These are phyloP conservation scores for Coix lacrymajobi DNA, from an alignment of 176 grass and related monocot genomes.

Conservation along the genomic window DNA sequence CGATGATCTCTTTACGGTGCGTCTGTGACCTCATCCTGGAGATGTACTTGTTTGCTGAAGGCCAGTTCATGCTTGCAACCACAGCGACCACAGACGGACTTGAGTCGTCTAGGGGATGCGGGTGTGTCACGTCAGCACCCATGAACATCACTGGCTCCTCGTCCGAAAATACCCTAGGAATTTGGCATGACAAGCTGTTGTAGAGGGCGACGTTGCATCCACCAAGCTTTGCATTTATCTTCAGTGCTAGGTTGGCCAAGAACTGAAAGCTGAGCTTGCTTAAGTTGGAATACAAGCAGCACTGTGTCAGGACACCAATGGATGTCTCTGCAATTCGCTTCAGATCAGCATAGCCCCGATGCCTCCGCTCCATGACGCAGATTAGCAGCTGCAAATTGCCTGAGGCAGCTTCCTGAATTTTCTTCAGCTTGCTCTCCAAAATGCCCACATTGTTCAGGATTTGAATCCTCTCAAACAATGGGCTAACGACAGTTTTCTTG, in stretches of 20 bases:
- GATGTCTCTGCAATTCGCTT: constrained; percentile 88
- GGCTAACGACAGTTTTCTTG: constrained; percentile 62
- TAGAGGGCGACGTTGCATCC: constrained; percentile 73
- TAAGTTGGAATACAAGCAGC: constrained; percentile 90
- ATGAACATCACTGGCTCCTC: constrained; percentile 87
- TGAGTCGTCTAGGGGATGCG: constrained; percentile 81
- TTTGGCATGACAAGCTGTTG: constrained; percentile 76
- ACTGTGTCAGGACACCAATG: constrained; percentile 84
- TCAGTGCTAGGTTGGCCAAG: constrained; percentile 74
- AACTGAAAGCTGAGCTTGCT: constrained; percentile 69
- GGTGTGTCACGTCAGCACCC: constrained; percentile 94
- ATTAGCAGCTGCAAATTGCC: constrained; percentile 83
- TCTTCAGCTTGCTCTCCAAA: constrained; percentile 71
- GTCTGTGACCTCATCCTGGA: constrained; percentile 94
- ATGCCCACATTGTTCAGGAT: constrained; percentile 66
- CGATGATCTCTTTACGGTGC: constrained; percentile 92
- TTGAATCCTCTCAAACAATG: constrained; percentile 75
- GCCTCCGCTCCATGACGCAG: constrained; percentile 84
- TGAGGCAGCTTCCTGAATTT: constrained; percentile 70
- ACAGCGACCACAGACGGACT: constrained; percentile 88
- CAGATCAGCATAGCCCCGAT: constrained; percentile 79
- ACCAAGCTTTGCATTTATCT: constrained; percentile 90
- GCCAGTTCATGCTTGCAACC: constrained; percentile 94
- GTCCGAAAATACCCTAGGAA: constrained; percentile 64
- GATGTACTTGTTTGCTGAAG: constrained; percentile 82